Conservation (phyloP, 23 red algal species). For the Gracilariopsis chorda region DNA sequence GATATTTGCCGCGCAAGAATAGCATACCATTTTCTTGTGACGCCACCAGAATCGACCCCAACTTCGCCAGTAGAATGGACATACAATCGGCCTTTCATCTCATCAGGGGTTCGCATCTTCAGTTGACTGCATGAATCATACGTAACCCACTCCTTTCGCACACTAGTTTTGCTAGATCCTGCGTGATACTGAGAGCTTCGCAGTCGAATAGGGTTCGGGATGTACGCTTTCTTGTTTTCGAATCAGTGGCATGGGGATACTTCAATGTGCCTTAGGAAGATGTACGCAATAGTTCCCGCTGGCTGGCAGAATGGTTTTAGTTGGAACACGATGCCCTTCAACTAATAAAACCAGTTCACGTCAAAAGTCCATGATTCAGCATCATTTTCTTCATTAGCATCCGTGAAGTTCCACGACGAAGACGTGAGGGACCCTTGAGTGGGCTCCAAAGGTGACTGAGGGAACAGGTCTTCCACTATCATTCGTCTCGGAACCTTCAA, state of each 20-base stretch:
- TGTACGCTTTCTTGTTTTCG: slow-evolving; percentile 95
- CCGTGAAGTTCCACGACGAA: not conserved
- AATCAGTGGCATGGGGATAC: slow-evolving; percentile 85
- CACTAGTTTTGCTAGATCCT: slow-evolving; percentile 61
- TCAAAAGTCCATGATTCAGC: not conserved
- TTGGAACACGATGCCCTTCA: slow-evolving; percentile 59
- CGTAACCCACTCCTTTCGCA: slow-evolving; percentile 82
- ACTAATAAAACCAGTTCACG: slow-evolving; percentile 54
- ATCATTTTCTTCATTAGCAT: not conserved
- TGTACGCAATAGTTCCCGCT: slow-evolving; percentile 63
- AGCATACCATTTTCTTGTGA: slow-evolving; percentile 92
- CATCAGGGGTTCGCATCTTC: slow-evolving; percentile 57
- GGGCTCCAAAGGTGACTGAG: not conserved
- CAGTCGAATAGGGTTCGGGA: slow-evolving; percentile 55
- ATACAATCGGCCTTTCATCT: slow-evolving; percentile 84
- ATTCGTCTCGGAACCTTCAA: not conserved
- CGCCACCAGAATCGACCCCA: slow-evolving; percentile 88
- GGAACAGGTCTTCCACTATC: not conserved
- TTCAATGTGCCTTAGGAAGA: slow-evolving; percentile 46
- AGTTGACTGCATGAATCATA: slow-evolving; percentile 87
- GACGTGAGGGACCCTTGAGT: not conserved
- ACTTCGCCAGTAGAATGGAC: slow-evolving; percentile 87
- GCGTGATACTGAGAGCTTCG: slow-evolving; percentile 27
- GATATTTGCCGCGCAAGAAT: slow-evolving; percentile 91
- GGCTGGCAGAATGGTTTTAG: slow-evolving; percentile 65